Evolutionary conservation across 768 basidiomycete genomes (phyloP), one percentile per base, ranked within the genome.

Genomic region (Suillus occidentalis): DNA sequence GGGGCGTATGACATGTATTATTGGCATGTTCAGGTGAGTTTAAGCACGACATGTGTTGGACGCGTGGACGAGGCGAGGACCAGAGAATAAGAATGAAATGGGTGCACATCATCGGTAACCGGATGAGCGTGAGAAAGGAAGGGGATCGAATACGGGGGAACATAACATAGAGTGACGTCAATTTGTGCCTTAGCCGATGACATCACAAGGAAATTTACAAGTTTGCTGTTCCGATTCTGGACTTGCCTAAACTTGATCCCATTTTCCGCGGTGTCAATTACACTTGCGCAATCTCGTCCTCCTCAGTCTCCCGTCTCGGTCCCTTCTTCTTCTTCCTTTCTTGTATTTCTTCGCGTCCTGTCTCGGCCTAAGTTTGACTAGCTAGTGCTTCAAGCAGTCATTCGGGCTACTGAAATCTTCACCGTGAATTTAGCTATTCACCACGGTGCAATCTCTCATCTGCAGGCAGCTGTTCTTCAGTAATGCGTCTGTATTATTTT

Each of bases 181-280:
- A 20, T 10, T 28, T 43, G 58, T 73, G 70, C 66, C 70, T 72
- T 66, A 36, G 53, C 18, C 53, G 52, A 72, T 75, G 75, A 77
- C 75, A 75, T 77, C 75, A 76, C 34, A 25, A 28, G 40, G 58
- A 50, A 55, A 39, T 63, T 53, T 53, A 53, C 52, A 53, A 5
- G 52, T 50, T 50, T 40, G 31, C 37, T 25, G n/a, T 40, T 14
- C 56, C 65, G 31, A 62, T 65, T 77, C 68, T 72, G 73, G 76
- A 69, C 68, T 63, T 63, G 65, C 42, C 52, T 57, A 42, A 57
- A 39, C 40, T 34, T 55, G 42, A 63, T 20, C 28, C 28, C 60
- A 49, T 12, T 73, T 49, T 61, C 63, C 65, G 60, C 64, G 50
- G 62, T 65, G 64, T 39, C 64, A 60, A 69, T 75, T 68, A 9